Evolutionary conservation across 345 rosid species (phyloP), one percentile per base, ranked within the genome.

Genomic region (Eutrema yunnanense): DNA sequence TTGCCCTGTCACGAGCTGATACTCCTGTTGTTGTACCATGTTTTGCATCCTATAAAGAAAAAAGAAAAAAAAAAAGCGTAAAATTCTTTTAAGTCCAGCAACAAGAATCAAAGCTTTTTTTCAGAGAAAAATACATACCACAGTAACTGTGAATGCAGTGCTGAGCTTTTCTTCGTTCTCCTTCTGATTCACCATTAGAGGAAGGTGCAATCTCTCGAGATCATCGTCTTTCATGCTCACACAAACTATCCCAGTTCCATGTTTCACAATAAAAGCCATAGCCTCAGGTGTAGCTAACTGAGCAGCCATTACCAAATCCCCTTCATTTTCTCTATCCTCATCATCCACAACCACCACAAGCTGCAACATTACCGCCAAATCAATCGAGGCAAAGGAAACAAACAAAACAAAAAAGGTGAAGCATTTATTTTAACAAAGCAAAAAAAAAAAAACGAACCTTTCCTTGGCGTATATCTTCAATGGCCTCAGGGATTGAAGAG

Each of bases 271-370:
- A 56, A 93, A 93, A 64, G 98, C 98, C 98, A 93, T 86, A 67
- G 94, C 92, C 69, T 93, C 97, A 32, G 96, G 95, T 52, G 96
- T 93, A 13, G 84, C 96, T 72, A 86, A 73, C 40, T 87, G 74
- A 47, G 96, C 98, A 71, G 97, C 94, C 97, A 90, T 84, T 71
- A 93, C 83, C 51, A 93, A 86, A 80, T 90, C 95, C 40, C 97
- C 98, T 83, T 93, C 98, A 62, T 90, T 91, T 78, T 93, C 98
- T 82, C 97, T 76, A 66, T 93, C 97, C 78, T 93, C 98, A 52
- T 93, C 98, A 49, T 93, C 98, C 19, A 90, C 98, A 58, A 87
- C 98, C 48, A 90, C 75, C 59, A 93, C 98, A 73, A 90, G 77
- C 98, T 93, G 89, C 80, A 84, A 48, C 37, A 47, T 11, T 51